A percentile compares a stretch with the other conserved stretches of the same genome.
phyloP scores from a whole-genome alignment of 352 stramenopile species.

The Pythium sukuiense region DNA sequence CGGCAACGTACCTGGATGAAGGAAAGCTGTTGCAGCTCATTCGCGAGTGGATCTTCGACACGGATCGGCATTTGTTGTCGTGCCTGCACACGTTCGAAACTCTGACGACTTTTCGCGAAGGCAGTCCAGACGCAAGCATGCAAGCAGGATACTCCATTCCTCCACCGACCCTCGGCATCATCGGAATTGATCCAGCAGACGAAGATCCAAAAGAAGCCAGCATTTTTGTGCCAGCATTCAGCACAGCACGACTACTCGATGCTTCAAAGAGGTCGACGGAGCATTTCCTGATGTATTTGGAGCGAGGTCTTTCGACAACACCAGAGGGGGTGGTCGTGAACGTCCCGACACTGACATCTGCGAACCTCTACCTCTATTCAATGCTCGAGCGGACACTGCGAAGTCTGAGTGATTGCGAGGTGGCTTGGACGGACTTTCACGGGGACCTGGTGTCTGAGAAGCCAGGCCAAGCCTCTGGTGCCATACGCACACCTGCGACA shows the following conservation, averaged over 20 bases:
- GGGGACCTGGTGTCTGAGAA: slow-evolving; percentile 12
- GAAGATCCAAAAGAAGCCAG: slow-evolving; percentile 20
- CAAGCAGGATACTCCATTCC: background rate
- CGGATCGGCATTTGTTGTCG: slow-evolving; percentile 76
- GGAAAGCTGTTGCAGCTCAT: slow-evolving; percentile 75
- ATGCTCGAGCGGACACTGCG: slow-evolving; percentile 81
- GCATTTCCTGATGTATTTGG: slow-evolving; percentile 87
- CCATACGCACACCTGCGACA: slow-evolving; percentile 22
- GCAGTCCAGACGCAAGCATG: slow-evolving; percentile 29
- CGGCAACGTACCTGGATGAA: slow-evolving; percentile 61
- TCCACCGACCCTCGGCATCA: slow-evolving; percentile 36
- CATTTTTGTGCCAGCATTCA: slow-evolving; percentile 76
- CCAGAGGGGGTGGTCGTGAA: slow-evolving; percentile 3
- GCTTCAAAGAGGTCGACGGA: slow-evolving; percentile 67
- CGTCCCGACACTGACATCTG: slow-evolving; percentile 39
- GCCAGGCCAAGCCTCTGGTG: background rate
- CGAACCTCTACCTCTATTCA: slow-evolving; percentile 85
- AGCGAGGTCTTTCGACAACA: slow-evolving; percentile 24
- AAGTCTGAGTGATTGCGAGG: slow-evolving; percentile 82
- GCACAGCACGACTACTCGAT: slow-evolving; percentile 70
- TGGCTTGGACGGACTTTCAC: slow-evolving; percentile 71
- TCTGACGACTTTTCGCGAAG: slow-evolving; percentile 60
- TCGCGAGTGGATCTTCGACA: slow-evolving; percentile 71
- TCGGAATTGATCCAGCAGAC: slow-evolving; percentile 31
- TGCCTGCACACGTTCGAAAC: slow-evolving; percentile 83